Evolutionary conservation across 257 asterid genomes (phyloP).

Genomic region (Solanum dulcamara): DNA sequence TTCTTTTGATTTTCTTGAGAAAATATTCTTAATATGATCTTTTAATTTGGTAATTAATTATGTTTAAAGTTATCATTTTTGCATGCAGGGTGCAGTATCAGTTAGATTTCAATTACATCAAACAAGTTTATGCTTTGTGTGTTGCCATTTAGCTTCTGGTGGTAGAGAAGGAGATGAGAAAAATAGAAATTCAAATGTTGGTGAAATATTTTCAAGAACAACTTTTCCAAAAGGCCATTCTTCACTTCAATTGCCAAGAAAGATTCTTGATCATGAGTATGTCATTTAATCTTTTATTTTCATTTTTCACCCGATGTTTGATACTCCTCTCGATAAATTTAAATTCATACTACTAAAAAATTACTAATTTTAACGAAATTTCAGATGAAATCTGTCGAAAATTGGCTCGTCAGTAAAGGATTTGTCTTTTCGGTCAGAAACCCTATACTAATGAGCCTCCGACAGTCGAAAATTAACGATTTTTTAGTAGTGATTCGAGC

Average conservation of each 20-base stretch:
- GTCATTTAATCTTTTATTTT: not conserved
- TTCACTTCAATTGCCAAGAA: constrained; percentile 35
- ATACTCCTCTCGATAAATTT: not conserved
- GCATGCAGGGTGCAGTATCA: constrained; percentile 31
- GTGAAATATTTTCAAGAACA: constrained; percentile 40
- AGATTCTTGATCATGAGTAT: constrained; percentile 52
- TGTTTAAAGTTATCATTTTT: not conserved
- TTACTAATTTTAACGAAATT: not conserved
- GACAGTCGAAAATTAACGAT: too few species aligned
- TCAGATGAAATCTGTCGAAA: not conserved
- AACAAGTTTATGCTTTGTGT: constrained; percentile 33
- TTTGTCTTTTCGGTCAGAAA: too few species aligned
- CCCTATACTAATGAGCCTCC: too few species aligned
- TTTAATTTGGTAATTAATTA: not conserved
- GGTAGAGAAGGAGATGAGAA: constrained; percentile 32
- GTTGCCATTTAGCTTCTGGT: constrained; percentile 26
- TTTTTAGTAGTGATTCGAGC: not conserved
- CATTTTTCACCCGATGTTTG: not conserved
- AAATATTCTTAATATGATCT: not conserved
- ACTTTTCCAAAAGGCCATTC: constrained; percentile 36
- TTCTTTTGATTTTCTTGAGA: not conserved
- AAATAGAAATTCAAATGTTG: constrained; percentile 33
- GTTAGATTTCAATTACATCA: constrained; percentile 30
- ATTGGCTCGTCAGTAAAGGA: too few species aligned
- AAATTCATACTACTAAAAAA: not conserved